These are phyloP conservation scores for Thraustochytrium striatum DNA, from an alignment of 352 stramenopile species.

Conservation along the genomic window DNA sequence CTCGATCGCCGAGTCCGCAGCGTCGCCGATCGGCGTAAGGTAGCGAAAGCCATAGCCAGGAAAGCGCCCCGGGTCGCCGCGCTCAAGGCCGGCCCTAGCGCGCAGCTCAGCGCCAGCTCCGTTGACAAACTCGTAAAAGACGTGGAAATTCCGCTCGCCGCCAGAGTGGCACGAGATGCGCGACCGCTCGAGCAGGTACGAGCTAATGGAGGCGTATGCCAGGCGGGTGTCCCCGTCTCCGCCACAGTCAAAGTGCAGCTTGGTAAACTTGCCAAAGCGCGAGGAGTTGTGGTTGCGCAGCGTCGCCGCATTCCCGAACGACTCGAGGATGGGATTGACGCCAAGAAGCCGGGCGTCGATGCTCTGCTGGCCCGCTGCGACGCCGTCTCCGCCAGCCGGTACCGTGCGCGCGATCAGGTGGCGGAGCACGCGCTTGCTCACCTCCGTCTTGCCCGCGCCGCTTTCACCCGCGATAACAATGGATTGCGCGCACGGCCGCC, in stretches of 20 bases:
- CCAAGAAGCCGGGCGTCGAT: conserved; percentile 76
- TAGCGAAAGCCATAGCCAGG: conserved; percentile 10
- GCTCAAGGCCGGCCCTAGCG: neutral
- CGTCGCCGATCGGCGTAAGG: neutral
- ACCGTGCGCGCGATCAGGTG: conserved; percentile 44
- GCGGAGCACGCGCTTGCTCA: conserved; percentile 75
- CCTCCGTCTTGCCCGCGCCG: conserved; percentile 92
- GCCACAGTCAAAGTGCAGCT: conserved; percentile 83
- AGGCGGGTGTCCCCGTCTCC: conserved; percentile 50
- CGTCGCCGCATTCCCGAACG: conserved; percentile 95
- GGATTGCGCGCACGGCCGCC: conserved; percentile 66
- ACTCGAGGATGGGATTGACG: conserved; percentile 96
- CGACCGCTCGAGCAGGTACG: conserved; percentile 83
- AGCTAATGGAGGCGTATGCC: conserved; percentile 70
- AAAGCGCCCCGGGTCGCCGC: neutral
- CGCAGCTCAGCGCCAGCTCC: conserved; percentile 29
- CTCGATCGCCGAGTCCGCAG: neutral
- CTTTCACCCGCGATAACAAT: conserved; percentile 85
- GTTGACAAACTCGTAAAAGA: conserved; percentile 82
- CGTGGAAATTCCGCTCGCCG: conserved; percentile 81
- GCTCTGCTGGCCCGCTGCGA: neutral
- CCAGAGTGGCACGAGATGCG: conserved; percentile 71
- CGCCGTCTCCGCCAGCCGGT: too few relatives aligned
- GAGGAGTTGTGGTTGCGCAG: conserved; percentile 93
- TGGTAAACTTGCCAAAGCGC: conserved; percentile 95